Conservation (phyloP, 768 basidiomycete genomes). For the Auricularia heimuer region DNA sequence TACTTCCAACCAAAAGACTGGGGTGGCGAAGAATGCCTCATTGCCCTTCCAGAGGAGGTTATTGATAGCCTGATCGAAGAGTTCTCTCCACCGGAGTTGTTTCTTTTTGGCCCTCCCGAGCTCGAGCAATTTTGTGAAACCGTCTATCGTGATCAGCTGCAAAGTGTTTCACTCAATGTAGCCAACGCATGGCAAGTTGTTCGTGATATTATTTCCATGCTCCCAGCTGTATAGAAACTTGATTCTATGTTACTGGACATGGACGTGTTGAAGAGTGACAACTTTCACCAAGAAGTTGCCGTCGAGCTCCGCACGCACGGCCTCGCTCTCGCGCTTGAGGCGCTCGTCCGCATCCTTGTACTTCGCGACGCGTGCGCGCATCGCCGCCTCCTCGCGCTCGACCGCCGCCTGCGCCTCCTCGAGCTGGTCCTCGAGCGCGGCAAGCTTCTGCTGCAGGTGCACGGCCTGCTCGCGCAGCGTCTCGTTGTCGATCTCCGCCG, state of each 20-base stretch:
- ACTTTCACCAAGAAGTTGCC: no score
- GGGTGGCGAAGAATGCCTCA: not conserved
- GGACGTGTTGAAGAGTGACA: no score
- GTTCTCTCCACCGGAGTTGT: not conserved
- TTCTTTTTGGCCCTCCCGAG: not conserved
- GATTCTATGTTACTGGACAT: no score
- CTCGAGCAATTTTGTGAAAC: not conserved
- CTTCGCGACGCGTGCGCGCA: slow-evolving; percentile 54
- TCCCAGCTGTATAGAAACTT: not conserved
- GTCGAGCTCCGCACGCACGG: slow-evolving; percentile 60
- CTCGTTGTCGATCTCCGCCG: slow-evolving; percentile 91
- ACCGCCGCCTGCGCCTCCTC: slow-evolving; percentile 12
- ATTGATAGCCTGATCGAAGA: not conserved
- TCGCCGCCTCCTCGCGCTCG: slow-evolving; percentile 60
- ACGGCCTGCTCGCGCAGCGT: slow-evolving; percentile 81
- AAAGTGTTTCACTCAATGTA: not conserved
- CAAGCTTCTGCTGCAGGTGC: slow-evolving; percentile 72
- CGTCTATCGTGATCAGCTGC: not conserved
- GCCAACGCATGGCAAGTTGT: not conserved
- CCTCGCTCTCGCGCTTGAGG: slow-evolving; percentile 32
- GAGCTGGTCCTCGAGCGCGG: slow-evolving; percentile 57
- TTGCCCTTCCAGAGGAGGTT: not conserved
- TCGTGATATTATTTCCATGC: not conserved
- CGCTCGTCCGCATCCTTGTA: slow-evolving; percentile 38
- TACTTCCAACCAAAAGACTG: not conserved